phyloP scores from a whole-genome alignment of 352 stramenopile species.

The Globisporangium nagaii region DNA sequence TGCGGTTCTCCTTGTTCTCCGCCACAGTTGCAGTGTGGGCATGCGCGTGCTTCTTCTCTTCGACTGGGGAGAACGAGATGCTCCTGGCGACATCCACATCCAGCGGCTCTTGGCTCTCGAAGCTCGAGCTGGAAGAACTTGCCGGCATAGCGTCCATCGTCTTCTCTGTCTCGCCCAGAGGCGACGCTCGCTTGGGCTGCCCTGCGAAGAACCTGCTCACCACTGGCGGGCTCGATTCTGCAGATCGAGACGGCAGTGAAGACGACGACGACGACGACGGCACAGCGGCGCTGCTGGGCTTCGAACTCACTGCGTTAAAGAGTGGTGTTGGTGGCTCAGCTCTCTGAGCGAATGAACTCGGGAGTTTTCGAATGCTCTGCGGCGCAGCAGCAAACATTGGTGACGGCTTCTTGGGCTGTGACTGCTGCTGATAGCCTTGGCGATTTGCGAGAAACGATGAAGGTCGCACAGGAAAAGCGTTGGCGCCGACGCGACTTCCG shows the following conservation, averaged over 20 bases:
- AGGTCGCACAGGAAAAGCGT: neutral
- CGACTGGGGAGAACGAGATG: slow-evolving; percentile 46
- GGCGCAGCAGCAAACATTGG: neutral
- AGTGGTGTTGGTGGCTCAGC: neutral
- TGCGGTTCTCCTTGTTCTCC: slow-evolving; percentile 41
- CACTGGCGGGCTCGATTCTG: slow-evolving; percentile 3
- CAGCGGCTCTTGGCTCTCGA: slow-evolving; percentile 51
- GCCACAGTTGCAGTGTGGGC: neutral
- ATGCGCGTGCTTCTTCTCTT: slow-evolving; percentile 22
- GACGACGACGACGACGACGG: neutral
- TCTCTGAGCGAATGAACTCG: slow-evolving; percentile 1
- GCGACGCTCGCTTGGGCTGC: slow-evolving; percentile 23
- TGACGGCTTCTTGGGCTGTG: too few relatives aligned
- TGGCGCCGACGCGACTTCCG: too few relatives aligned
- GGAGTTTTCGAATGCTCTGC: neutral
- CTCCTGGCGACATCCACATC: slow-evolving; percentile 39
- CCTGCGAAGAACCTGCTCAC: slow-evolving; percentile 17
- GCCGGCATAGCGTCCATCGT: slow-evolving; percentile 7
- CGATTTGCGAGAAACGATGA: neutral
- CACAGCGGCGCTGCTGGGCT: neutral
- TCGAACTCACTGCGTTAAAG: neutral
- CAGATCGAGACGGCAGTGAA: neutral
- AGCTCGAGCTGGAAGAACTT: slow-evolving; percentile 14
- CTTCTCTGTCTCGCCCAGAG: slow-evolving; percentile 20
- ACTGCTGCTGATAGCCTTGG: neutral